Percentiles rank a stretch among this genome's conserved stretches.
phyloP scores from a whole-genome alignment of 192 early-diverging fungal species.

The Backusella westeae region DNA sequence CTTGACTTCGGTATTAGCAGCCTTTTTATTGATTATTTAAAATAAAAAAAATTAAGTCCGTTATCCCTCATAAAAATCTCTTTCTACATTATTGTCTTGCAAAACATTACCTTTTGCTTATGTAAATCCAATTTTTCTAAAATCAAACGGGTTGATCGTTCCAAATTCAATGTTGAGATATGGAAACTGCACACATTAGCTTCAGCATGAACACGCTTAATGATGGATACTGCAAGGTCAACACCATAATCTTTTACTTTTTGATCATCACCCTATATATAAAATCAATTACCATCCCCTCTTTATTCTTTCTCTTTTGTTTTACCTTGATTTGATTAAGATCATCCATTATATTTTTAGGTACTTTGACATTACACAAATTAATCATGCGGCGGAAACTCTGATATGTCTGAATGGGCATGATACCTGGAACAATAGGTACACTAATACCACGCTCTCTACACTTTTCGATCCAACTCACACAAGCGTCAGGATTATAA shows the following conservation, averaged over 20 bases:
- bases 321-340: conserved; percentile 76
- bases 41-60: background rate
- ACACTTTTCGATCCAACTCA: conserved; percentile 69
- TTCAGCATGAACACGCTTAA: conserved; percentile 57
- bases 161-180: conserved; percentile 80
- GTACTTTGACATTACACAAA: conserved; percentile 70
- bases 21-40: background rate
- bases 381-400: conserved; percentile 81
- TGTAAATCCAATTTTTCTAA: conserved; percentile 66
- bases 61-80: background rate
- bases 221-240: conserved; percentile 65
- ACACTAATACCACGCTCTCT: conserved; percentile 54
- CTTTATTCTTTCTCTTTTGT: background rate
- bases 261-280: conserved; percentile 67
- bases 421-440: conserved; percentile 81
- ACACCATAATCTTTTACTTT: conserved; percentile 85
- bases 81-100: background rate
- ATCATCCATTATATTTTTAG: conserved; percentile 51
- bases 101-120: background rate
- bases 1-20: conserved; percentile 63
- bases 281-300: background rate
- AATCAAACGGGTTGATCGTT: conserved; percentile 73
- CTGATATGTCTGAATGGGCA: conserved; percentile 82
- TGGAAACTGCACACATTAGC: conserved; percentile 63
- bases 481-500: conserved; percentile 71